Conservation (phyloP, 768 basidiomycete species). For the Mrakia blollopis region DNA sequence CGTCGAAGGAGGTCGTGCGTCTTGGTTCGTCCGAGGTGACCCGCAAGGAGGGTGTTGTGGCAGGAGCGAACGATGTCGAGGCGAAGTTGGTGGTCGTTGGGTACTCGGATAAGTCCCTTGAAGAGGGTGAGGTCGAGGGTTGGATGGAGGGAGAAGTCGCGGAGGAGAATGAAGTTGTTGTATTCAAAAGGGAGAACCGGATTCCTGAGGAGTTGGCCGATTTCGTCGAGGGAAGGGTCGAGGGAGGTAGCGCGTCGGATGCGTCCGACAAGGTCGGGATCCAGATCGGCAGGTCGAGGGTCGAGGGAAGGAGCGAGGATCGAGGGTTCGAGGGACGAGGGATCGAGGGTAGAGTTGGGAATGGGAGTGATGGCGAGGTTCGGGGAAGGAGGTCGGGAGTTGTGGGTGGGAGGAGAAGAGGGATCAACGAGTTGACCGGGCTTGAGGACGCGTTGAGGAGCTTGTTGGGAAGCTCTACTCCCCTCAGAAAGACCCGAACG, state of each 20-base stretch:
- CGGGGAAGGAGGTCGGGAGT: too few relatives aligned
- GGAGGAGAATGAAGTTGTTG: neutral
- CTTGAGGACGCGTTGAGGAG: constrained; percentile 12
- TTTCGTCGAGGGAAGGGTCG: neutral
- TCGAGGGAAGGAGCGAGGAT: neutral
- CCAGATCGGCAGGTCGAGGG: neutral
- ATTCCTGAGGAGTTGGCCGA: neutral
- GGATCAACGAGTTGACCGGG: constrained; percentile 14
- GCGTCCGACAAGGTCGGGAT: constrained; percentile 9
- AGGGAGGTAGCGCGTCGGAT: constrained; percentile 8
- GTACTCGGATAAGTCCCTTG: too few relatives aligned
- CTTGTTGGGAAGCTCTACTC: constrained; percentile 16
- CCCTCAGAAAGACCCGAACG: constrained; percentile 12
- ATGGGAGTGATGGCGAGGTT: too few relatives aligned
- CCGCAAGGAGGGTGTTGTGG: constrained; percentile 1
- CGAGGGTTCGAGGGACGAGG: neutral
- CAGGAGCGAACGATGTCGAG: too few relatives aligned
- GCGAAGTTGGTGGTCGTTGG: too few relatives aligned
- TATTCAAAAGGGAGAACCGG: too few relatives aligned
- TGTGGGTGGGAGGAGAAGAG: too few relatives aligned
- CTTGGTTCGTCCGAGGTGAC: constrained; percentile 7
- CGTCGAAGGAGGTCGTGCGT: constrained; percentile 13
- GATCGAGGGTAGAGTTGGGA: too few relatives aligned
- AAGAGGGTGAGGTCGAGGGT: too few relatives aligned
- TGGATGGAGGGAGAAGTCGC: too few relatives aligned